Percentiles rank a stretch among this genome's conserved stretches.
phyloP scores from a whole-genome alignment of 2,329 filamentous ascomycete species.

The Botrytis cinerea region DNA sequence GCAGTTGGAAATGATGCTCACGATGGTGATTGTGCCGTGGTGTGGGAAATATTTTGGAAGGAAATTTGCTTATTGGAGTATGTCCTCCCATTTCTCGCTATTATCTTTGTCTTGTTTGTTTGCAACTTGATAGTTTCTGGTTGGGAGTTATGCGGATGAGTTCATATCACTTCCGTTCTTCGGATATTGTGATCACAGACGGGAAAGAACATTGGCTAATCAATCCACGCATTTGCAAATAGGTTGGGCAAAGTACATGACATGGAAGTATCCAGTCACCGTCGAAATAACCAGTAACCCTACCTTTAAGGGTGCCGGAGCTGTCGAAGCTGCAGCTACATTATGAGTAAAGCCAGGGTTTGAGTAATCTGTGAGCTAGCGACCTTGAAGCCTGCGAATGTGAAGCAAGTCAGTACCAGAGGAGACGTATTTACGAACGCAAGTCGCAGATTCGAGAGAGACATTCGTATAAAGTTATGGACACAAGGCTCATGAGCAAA shows the following conservation, averaged over 20 bases:
- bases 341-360: conserved; percentile 28
- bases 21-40: conserved; percentile 93
- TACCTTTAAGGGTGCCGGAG: conserved; percentile 63
- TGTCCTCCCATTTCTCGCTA: conserved; percentile 42
- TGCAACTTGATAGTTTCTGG: neutral
- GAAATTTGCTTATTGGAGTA: conserved; percentile 96
- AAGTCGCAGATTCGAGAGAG: neutral
- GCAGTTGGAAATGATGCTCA: conserved; percentile 88
- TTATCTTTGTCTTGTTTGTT: neutral
- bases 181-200: neutral
- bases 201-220: conserved; percentile 12
- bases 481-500: neutral
- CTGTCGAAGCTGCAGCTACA: conserved; percentile 56
- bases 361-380: neutral
- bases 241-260: conserved; percentile 95
- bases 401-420: neutral
- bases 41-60: conserved; percentile 92
- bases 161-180: neutral
- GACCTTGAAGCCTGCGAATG: neutral
- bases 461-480: neutral
- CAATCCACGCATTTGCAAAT: neutral
- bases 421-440: neutral
- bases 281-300: conserved; percentile 65
- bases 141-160: neutral
- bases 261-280: conserved; percentile 87